These are phyloP conservation scores for Scenedesmus sp. DNA, from an alignment of 163 green algal species.

Conservation along the genomic window DNA sequence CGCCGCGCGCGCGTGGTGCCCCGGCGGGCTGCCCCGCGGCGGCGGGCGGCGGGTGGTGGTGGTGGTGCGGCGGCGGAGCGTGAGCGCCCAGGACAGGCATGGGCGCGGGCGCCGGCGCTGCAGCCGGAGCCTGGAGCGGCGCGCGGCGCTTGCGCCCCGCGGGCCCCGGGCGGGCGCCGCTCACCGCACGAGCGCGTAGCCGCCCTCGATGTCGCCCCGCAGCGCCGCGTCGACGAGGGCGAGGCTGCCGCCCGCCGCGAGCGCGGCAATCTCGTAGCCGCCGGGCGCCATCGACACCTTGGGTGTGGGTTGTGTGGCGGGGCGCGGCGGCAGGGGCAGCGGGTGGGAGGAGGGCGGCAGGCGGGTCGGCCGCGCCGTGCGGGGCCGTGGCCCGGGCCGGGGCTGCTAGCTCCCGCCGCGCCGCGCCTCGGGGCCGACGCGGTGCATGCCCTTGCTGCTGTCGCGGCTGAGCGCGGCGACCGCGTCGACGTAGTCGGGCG, in stretches of 20 bases:
- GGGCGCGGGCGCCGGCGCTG: no score
- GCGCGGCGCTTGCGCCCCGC: background rate
- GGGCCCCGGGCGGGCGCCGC: no score
- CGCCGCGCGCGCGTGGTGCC: conserved; percentile 20
- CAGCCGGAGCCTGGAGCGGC: no score
- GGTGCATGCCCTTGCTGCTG: conserved; percentile 36
- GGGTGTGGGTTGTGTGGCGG: no score
- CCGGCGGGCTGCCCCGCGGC: conserved; percentile 21
- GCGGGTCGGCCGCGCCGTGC: no score
- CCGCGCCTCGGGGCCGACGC: conserved; percentile 1
- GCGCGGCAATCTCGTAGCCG: conserved; percentile 49
- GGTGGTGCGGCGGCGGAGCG: no score
- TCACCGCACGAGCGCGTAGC: conserved; percentile 36
- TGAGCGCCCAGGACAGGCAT: no score
- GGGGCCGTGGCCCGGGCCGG: no score
- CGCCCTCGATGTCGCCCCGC: conserved; percentile 25
- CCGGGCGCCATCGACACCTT: conserved; percentile 4
- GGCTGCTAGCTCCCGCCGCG: background rate
- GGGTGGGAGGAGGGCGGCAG: no score
- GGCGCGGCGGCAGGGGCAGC: no score
- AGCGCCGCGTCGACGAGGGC: conserved; percentile 41
- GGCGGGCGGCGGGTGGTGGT: no score
- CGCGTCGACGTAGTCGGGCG: conserved; percentile 17
- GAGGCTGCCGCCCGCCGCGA: conserved; percentile 42
- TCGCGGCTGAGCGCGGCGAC: conserved; percentile 27